A percentile compares a stretch with the other conserved stretches of the same genome.
Conservation (phyloP, 1,139 yeast species). For the Saccharomycopsis phalli region DNA sequence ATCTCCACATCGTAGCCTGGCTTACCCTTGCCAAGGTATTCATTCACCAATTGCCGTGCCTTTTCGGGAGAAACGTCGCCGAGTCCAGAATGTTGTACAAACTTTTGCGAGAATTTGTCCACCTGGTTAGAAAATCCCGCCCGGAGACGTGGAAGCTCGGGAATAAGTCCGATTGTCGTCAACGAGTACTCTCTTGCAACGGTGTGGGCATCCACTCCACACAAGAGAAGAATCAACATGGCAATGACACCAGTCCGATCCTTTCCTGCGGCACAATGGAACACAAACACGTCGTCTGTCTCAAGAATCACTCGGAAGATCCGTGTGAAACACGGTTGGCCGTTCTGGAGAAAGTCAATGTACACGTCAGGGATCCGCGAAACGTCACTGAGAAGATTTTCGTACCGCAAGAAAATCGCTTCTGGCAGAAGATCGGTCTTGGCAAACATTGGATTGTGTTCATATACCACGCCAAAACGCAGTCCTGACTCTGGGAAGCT, state of each 20-base stretch:
- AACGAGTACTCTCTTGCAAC: constrained; percentile 69
- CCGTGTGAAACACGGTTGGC: constrained; percentile 36
- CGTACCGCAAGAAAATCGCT: constrained; percentile 49
- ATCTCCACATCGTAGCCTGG: constrained; percentile 23
- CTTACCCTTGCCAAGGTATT: constrained; percentile 9
- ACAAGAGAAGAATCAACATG: constrained; percentile 53
- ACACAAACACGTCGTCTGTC: constrained; percentile 39
- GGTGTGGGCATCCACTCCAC: constrained; percentile 57
- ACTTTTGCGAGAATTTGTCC: constrained; percentile 22
- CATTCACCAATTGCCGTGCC: constrained; percentile 15
- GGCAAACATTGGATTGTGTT: constrained; percentile 53
- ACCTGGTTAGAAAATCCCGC: constrained; percentile 28
- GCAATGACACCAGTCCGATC: constrained; percentile 76
- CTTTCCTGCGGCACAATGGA: constrained; percentile 83
- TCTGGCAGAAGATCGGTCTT: constrained; percentile 57
- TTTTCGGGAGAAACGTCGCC: constrained; percentile 12
- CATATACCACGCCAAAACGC: constrained; percentile 42
- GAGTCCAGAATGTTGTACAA: constrained; percentile 20
- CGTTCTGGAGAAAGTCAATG: constrained; percentile 45
- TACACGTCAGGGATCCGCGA: constrained; percentile 59
- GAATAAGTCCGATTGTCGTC: constrained; percentile 55
- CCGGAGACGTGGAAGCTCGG: constrained; percentile 37
- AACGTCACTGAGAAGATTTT: constrained; percentile 51
- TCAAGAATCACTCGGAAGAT: constrained; percentile 50
- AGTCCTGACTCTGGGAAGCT: constrained; percentile 36